Percentiles rank a stretch among this genome's conserved stretches.
phyloP scores from a whole-genome alignment of 2,329 filamentous ascomycete genomes.

The Ilyonectria destructans region DNA sequence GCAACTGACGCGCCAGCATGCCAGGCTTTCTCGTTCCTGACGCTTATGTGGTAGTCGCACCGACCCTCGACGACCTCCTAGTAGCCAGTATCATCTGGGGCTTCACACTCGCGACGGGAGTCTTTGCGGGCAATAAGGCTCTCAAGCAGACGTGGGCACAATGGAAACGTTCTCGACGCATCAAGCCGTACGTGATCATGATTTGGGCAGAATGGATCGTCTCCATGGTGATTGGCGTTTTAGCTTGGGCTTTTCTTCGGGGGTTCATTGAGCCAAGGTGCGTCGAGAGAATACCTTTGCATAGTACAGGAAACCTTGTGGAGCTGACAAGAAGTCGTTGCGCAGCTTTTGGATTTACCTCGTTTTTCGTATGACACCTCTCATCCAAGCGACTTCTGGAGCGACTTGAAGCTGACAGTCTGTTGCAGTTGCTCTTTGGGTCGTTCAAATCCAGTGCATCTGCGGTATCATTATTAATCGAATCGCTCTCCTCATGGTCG shows the following conservation, averaged over 20 bases:
- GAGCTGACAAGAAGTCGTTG: not conserved
- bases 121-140: conserved; percentile 41
- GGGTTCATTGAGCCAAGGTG: conserved; percentile 40
- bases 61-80: conserved; percentile 36
- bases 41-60: conserved; percentile 33
- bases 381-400: no score
- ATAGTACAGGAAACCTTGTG: not conserved
- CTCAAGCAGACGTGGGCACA: conserved; percentile 41
- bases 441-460: conserved; percentile 6
- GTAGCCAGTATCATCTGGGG: conserved; percentile 48
- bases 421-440: conserved; percentile 37
- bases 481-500: conserved; percentile 40
- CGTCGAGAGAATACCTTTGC: not conserved
- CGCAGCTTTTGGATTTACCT: conserved; percentile 45
- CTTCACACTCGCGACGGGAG: conserved; percentile 42
- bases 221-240: conserved; percentile 38
- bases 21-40: conserved; percentile 36
- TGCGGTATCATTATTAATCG: conserved; percentile 38
- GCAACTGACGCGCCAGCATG: conserved; percentile 7
- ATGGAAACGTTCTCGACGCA: conserved; percentile 27
- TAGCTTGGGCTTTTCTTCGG: conserved; percentile 42
- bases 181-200: conserved; percentile 39
- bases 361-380: conserved; percentile 29
- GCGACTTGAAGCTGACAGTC: conserved; percentile 17
- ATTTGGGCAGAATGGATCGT: conserved; percentile 45